These are phyloP conservation scores for Miscanthus lutarioriparius DNA, from an alignment of 176 grass and related monocot species.

Conservation along the genomic window DNA sequence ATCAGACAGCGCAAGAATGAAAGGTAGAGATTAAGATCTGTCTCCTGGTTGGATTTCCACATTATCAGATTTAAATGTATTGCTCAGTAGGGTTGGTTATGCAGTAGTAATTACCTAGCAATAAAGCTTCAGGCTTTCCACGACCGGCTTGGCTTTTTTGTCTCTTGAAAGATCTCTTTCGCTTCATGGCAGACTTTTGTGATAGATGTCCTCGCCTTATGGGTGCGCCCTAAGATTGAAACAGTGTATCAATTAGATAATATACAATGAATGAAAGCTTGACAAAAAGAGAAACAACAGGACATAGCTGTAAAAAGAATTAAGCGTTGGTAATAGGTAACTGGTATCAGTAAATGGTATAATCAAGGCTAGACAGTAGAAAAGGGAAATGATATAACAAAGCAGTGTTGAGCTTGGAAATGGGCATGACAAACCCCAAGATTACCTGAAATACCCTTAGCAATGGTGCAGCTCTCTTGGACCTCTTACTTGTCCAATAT, in stretches of 20 bases:
- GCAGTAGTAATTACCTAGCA: conserved; percentile 54
- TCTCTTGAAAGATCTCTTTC: conserved; percentile 84
- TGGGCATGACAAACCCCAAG: not conserved
- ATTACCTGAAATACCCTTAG: conserved; percentile 89
- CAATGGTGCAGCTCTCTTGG: conserved; percentile 53
- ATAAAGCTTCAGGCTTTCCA: conserved; percentile 50
- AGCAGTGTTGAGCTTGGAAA: not conserved
- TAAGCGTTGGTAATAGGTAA: not conserved
- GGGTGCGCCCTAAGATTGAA: conserved; percentile 42
- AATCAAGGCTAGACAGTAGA: not conserved
- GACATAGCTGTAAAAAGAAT: not conserved
- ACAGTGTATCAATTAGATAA: conserved; percentile 24
- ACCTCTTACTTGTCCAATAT: conserved; percentile 80
- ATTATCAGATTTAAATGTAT: not conserved
- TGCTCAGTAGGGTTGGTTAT: not conserved
- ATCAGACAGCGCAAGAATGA: not conserved
- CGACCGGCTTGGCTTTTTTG: conserved; percentile 62
- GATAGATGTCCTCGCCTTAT: conserved; percentile 44
- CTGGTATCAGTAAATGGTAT: conserved; percentile 17
- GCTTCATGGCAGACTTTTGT: conserved; percentile 67
- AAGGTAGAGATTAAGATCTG: too few species aligned
- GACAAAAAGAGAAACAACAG: not conserved
- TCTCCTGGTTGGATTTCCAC: not conserved
- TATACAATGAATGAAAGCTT: not conserved
- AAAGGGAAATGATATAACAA: not conserved